Evolutionary conservation across 768 basidiomycete species (phyloP), one percentile per base, ranked within the genome.

Genomic region (Baorangia bicolor): DNA sequence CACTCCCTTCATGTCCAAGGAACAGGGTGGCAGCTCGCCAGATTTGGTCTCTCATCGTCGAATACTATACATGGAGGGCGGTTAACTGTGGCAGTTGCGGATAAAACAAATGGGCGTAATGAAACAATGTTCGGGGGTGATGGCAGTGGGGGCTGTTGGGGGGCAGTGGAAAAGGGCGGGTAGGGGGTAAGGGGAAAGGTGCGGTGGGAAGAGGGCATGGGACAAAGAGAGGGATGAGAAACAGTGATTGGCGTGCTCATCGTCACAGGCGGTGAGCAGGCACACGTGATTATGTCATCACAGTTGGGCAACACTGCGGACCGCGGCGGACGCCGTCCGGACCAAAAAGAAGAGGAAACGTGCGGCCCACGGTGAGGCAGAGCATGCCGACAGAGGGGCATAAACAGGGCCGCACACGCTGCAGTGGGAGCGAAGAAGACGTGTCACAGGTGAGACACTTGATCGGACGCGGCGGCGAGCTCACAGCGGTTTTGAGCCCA

Each of bases 321-420:
- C 48, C 49, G 56, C 53, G 53, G 62, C 50, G 59, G 60, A 56
- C 52, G 53, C 64, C 64, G 65, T 66, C 42, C 56, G 56, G 60
- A 62, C 59, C 60, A 62, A 62, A 58, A 58, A 42, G 5, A 20
- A 23, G 33, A 2, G 23, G 16, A 58, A 58, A 49, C 45, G 33
- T 48, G 56, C 41, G 23, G 5, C 9, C 28, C 28, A 11, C 30
- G 10, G 51, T 20, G 52, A 58, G 49, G 60, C 40, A 50, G 44
- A 45, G 52, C 52, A 38, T 48, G 51, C 50, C 57, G 51, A 44
- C 48, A 51, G 31, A 40, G 52, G 38, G 51, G 40, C 38, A 35
- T 34, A 59, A 47, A 40, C 53, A 49, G 50, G 49, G 52, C 42
- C 35, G 46, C 47, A 51, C 45, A 61, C 38, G 53, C 46, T 60